Evolutionary conservation across 768 basidiomycete genomes (phyloP).

Genomic region (Pilatotrama ljubarskyi): DNA sequence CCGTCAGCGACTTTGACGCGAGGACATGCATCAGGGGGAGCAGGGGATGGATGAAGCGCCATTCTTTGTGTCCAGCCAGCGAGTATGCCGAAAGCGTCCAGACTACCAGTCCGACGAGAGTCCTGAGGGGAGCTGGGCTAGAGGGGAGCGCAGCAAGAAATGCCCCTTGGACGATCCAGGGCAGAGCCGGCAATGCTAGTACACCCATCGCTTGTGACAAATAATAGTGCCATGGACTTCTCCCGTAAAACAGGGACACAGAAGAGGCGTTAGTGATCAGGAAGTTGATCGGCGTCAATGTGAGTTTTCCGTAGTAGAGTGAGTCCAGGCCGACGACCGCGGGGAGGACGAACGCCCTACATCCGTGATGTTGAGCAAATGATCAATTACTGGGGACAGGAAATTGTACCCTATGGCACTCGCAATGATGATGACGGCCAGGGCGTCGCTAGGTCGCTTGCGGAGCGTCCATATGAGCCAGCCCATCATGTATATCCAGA

Average conservation of each 20-base stretch:
- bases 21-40: constrained; percentile 83
- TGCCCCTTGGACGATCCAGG: constrained; percentile 67
- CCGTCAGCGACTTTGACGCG: constrained; percentile 69
- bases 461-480: constrained; percentile 58
- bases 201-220: constrained; percentile 83
- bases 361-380: background rate
- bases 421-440: constrained; percentile 41
- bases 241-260: constrained; percentile 92
- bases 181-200: constrained; percentile 69
- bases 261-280: constrained; percentile 77
- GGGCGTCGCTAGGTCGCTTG: constrained; percentile 32
- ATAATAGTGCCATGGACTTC: constrained; percentile 87
- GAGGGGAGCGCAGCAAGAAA: constrained; percentile 35
- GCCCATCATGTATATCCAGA: constrained; percentile 76
- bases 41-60: constrained; percentile 93
- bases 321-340: constrained; percentile 54
- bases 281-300: constrained; percentile 82
- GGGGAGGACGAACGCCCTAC: constrained; percentile 11
- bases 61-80: constrained; percentile 90
- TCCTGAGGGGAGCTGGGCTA: constrained; percentile 28
- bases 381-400: background rate
- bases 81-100: constrained; percentile 79
- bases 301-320: constrained; percentile 62
- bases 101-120: constrained; percentile 49
- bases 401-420: constrained; percentile 44